phyloP scores from a whole-genome alignment of 2,329 filamentous ascomycete species.

The Aspergillus bombycis region DNA sequence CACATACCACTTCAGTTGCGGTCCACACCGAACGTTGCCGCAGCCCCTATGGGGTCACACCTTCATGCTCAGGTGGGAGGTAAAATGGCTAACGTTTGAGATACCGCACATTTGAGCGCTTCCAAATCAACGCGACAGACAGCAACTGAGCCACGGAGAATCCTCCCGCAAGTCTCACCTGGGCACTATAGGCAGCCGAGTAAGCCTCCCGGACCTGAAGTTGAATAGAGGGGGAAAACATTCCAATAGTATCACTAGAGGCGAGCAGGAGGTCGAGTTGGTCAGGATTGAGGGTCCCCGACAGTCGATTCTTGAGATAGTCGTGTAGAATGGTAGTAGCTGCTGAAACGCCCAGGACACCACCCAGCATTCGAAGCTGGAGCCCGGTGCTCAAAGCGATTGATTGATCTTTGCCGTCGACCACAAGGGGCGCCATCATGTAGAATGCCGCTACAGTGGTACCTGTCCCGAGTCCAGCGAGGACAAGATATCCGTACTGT shows the following conservation, averaged over 20 bases:
- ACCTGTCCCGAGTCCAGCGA: constrained; percentile 20
- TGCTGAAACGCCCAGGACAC: constrained; percentile 42
- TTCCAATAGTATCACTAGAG: constrained; percentile 11
- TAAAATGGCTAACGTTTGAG: neutral
- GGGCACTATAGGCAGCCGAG: constrained; percentile 21
- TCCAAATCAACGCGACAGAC: constrained; percentile 22
- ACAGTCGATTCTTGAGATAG: constrained; percentile 12
- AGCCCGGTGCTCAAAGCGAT: constrained; percentile 43
- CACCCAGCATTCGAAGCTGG: constrained; percentile 45
- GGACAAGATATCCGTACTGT: constrained; percentile 23
- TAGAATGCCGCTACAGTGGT: constrained; percentile 19
- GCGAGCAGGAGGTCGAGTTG: constrained; percentile 8
- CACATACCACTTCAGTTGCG: neutral
- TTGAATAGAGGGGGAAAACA: constrained; percentile 10
- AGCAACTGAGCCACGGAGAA: constrained; percentile 18
- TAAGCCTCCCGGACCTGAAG: constrained; percentile 14
- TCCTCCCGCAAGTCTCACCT: constrained; percentile 23
- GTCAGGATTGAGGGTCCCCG: neutral
- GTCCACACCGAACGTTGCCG: neutral
- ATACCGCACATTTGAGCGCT: constrained; percentile 4
- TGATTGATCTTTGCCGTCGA: constrained; percentile 18
- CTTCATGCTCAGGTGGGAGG: neutral
- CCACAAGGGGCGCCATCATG: constrained; percentile 18
- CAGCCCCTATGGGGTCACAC: neutral
- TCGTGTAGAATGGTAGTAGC: constrained; percentile 30